Evolutionary conservation across 129 eudicot species (phyloP).

Genomic region (Logfia minima): DNA sequence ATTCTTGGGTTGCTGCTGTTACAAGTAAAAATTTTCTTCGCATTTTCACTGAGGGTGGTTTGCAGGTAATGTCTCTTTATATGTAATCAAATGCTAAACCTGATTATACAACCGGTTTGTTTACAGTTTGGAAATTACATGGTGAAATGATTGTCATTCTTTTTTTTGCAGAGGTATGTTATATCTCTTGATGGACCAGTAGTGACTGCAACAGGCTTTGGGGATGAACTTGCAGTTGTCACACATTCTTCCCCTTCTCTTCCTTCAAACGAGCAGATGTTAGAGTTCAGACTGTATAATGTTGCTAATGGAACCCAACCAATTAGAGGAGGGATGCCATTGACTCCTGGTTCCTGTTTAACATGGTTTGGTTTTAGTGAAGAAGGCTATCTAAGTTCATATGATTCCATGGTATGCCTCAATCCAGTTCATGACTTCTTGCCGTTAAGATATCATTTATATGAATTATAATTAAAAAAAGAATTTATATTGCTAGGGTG

Average conservation of each 20-base stretch:
- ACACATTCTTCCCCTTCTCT: conserved; percentile 80
- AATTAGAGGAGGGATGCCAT: conserved; percentile 67
- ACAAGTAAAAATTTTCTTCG: conserved; percentile 85
- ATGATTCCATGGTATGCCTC: conserved; percentile 75
- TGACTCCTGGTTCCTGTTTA: conserved; percentile 83
- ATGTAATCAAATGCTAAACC: neutral
- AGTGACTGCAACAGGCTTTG: conserved; percentile 82
- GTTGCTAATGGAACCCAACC: conserved; percentile 57
- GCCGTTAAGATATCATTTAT: neutral
- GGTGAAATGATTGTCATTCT: neutral
- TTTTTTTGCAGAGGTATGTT: conserved; percentile 53
- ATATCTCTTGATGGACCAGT: conserved; percentile 97
- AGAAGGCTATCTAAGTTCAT: conserved; percentile 88
- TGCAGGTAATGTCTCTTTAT: conserved; percentile 59
- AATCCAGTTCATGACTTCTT: conserved; percentile 7
- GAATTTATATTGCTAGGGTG: conserved; percentile 50
- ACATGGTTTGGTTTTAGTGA: conserved; percentile 96
- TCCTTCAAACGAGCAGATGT: conserved; percentile 87
- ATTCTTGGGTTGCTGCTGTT: conserved; percentile 91
- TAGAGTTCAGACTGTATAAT: conserved; percentile 74
- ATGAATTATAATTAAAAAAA: neutral
- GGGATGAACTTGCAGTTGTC: conserved; percentile 89
- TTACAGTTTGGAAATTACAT: conserved; percentile 1
- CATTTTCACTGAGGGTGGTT: conserved; percentile 84
- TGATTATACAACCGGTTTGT: neutral